Evolutionary conservation across 345 rosid species (phyloP).

Genomic region (Schrenkiella parvula): DNA sequence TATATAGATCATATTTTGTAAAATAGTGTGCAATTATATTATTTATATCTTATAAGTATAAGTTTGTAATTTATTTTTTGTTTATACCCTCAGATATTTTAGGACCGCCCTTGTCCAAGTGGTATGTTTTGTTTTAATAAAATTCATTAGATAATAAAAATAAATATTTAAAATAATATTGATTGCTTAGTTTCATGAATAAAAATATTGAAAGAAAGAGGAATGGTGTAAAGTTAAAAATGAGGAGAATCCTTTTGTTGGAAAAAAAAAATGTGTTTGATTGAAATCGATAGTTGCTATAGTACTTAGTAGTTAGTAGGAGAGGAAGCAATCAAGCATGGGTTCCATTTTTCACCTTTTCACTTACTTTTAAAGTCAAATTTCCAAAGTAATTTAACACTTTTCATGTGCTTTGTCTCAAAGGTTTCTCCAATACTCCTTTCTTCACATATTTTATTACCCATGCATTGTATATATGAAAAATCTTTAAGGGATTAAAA

Average conservation of each 20-base stretch:
- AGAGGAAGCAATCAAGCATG: slow-evolving; percentile 24
- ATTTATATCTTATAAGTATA: no score
- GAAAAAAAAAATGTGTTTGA: neutral
- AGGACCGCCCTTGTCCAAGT: no score
- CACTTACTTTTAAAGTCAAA: slow-evolving; percentile 8
- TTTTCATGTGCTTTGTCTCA: slow-evolving; percentile 21
- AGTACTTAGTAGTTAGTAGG: neutral
- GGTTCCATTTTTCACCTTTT: slow-evolving; percentile 22
- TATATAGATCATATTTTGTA: no score
- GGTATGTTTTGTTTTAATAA: neutral
- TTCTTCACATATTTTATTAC: neutral
- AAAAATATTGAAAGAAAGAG: neutral
- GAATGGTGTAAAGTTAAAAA: slow-evolving; percentile 12
- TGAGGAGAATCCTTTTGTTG: neutral
- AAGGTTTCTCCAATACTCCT: neutral
- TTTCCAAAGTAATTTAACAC: slow-evolving; percentile 1
- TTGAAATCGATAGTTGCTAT: slow-evolving; percentile 18
- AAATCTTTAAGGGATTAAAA: neutral
- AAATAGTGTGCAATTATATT: no score
- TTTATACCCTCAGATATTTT: no score
- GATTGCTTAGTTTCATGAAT: neutral
- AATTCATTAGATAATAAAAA: neutral
- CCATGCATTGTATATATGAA: neutral
- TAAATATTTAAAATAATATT: neutral
- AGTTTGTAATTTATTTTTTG: no score